Conservation (phyloP, 2,329 filamentous ascomycete genomes). For the Periconia digitata region DNA sequence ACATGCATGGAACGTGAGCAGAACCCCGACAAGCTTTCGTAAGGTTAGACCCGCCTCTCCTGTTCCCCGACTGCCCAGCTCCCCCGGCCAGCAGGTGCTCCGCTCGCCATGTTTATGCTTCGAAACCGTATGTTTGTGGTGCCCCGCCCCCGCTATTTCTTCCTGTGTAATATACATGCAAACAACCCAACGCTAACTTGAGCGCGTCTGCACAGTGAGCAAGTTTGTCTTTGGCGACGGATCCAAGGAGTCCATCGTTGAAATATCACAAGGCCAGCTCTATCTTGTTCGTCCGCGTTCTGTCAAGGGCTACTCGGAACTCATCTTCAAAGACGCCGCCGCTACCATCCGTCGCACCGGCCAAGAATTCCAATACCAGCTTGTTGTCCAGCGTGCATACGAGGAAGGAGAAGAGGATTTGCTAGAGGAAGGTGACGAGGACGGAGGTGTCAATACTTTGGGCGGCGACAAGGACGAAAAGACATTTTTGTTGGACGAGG, state of each 20-base stretch:
- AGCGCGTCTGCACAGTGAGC: conserved; percentile 61
- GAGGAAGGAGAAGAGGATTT: conserved; percentile 96
- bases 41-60: conserved; percentile 13
- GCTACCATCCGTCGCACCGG: conserved; percentile 90
- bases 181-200: conserved; percentile 24
- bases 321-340: conserved; percentile 97
- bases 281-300: conserved; percentile 95
- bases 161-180: too few relatives aligned
- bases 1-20: neutral
- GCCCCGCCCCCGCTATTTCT: conserved; percentile 33
- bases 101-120: conserved; percentile 44
- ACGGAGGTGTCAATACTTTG: conserved; percentile 74
- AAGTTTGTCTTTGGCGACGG: conserved; percentile 90
- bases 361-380: conserved; percentile 95
- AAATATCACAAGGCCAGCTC: conserved; percentile 92
- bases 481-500: conserved; percentile 92
- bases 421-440: conserved; percentile 84
- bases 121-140: conserved; percentile 39
- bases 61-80: conserved; percentile 8
- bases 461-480: conserved; percentile 90
- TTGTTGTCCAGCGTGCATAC: conserved; percentile 93
- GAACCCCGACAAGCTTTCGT: conserved; percentile 21
- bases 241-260: conserved; percentile 89
- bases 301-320: conserved; percentile 96
- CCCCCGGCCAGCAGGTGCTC: neutral